Base-by-base conservation (phyloP, 805 yeast genomes). In the Tetrapisispora namnaoensis region DNA sequence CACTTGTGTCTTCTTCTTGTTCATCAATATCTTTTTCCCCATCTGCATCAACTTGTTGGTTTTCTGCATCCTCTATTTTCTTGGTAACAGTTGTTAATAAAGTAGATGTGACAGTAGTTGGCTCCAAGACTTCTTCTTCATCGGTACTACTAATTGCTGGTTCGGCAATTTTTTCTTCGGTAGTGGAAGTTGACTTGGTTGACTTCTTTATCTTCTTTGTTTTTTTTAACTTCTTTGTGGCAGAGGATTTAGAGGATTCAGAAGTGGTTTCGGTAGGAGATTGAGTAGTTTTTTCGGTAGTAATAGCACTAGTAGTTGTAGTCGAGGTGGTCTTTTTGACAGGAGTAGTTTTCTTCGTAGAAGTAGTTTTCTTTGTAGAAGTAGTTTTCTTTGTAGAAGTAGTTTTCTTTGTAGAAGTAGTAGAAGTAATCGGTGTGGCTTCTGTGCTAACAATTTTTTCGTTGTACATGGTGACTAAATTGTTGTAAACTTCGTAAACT, bases 51-150 rank as follows among this genome's bases (percentile, higher is more conserved):
- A 24, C 28, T 24, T 24, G 28, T 24, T 24, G 4, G 8, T 6
- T 8, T 24, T 24, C n/a, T 5, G 24, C 42, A 18, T 5, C 27
- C 1, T 10, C 42, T 6, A 35, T 37, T 28, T 44, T 40, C 14
- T 43, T 40, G 5, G 41, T 35, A 5, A 46, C 41, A 17, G 48
- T 46, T n/a, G 36, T 40, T 24, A 40, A 35, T 27, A 28, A 34
- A 20, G 48, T 46, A 11, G 42, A 40, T 18, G 49, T 46, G 10
- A 38, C 24, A 9, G 47, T 38, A 2, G 47, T 21, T 35, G 45
- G 43, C 13, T 38, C 21, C 36, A 40, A 43, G 27, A 24, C 35
- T 18, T 36, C 45, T 46, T 43, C 46, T 36, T 43, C 38, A 20
- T 43, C 38, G 21, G 22, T 17, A 14, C 7, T n/a, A 40, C 43